phyloP scores from a whole-genome alignment of 164 flowering plant genomes.

The Vitis cinerea region DNA sequence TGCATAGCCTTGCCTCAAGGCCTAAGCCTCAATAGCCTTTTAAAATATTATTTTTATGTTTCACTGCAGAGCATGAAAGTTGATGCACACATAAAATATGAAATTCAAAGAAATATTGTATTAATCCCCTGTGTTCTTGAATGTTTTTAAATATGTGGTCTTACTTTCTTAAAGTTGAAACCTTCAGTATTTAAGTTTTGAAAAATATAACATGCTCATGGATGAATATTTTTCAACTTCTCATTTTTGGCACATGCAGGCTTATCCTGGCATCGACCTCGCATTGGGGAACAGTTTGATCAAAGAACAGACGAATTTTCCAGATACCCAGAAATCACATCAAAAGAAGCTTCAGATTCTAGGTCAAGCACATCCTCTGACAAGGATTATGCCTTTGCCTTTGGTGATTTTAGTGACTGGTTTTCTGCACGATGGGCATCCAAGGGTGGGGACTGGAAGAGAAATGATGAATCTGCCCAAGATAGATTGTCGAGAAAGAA shows the following conservation, averaged over 20 bases:
- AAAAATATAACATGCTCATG: no score
- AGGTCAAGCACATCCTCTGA: constrained; percentile 29
- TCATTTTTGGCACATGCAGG: constrained; percentile 28
- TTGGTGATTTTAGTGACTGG: constrained; percentile 49
- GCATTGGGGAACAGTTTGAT: constrained; percentile 27
- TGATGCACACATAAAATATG: no score
- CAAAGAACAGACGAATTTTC: constrained; percentile 32
- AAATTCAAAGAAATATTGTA: no score
- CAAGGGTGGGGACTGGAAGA: constrained; percentile 97
- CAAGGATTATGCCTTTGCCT: constrained; percentile 34
- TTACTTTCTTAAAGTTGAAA: no score
- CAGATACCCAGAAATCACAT: constrained; percentile 28
- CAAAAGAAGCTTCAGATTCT: constrained; percentile 41
- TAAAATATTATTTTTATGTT: no score
- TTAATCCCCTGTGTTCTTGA: no score
- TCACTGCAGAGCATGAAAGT: no score
- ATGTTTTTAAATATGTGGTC: no score
- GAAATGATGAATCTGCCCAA: constrained; percentile 66
- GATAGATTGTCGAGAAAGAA: constrained; percentile 66
- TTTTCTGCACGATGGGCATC: constrained; percentile 81
- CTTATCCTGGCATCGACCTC: constrained; percentile 23
- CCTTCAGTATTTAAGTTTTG: not conserved
- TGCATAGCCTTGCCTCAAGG: no score
- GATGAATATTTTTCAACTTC: not conserved
- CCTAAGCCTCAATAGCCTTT: no score